Percentiles rank a stretch among this genome's conserved stretches.
phyloP scores from a whole-genome alignment of 495 filamentous ascomycete genomes.

The Aspergillus incahuasiensis region DNA sequence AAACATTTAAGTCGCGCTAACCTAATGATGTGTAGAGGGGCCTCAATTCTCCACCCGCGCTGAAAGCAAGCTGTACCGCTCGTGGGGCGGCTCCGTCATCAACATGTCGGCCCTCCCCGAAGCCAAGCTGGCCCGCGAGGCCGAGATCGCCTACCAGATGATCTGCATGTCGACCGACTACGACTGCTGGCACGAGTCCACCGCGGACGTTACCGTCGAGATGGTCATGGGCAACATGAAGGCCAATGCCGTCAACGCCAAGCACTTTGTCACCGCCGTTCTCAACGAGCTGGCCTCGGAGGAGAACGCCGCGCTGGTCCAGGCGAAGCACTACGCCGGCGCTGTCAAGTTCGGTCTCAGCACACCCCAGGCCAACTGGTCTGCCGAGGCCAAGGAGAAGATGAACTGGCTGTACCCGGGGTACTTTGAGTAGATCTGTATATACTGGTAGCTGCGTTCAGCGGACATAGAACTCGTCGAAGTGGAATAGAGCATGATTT shows the following conservation, averaged over 20 bases:
- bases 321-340: conserved; percentile 58
- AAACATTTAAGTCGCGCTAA: not conserved
- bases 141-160: conserved; percentile 94
- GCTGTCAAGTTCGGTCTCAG: conserved; percentile 60
- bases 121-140: conserved; percentile 91
- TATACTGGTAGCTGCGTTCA: not conserved
- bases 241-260: conserved; percentile 82
- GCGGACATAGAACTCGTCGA: not conserved
- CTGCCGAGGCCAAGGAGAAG: conserved; percentile 60
- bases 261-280: conserved; percentile 77
- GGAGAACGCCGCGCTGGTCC: conserved; percentile 68
- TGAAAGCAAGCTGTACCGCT: conserved; percentile 89
- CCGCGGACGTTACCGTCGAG: conserved; percentile 80
- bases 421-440: conserved; percentile 28
- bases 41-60: conserved; percentile 97
- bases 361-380: conserved; percentile 60
- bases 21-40: conserved; percentile 54
- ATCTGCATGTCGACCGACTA: conserved; percentile 99
- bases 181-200: conserved; percentile 83
- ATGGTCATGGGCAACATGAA: conserved; percentile 98
- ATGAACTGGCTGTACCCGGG: conserved; percentile 73
- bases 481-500: not conserved
- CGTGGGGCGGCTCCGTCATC: conserved; percentile 86
- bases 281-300: conserved; percentile 76
- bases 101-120: conserved; percentile 98